A percentile compares a stretch with the other conserved stretches of the same genome.
phyloP scores from a whole-genome alignment of 164 flowering plant genomes.

The grape (Vitis vinifera) region DNA sequence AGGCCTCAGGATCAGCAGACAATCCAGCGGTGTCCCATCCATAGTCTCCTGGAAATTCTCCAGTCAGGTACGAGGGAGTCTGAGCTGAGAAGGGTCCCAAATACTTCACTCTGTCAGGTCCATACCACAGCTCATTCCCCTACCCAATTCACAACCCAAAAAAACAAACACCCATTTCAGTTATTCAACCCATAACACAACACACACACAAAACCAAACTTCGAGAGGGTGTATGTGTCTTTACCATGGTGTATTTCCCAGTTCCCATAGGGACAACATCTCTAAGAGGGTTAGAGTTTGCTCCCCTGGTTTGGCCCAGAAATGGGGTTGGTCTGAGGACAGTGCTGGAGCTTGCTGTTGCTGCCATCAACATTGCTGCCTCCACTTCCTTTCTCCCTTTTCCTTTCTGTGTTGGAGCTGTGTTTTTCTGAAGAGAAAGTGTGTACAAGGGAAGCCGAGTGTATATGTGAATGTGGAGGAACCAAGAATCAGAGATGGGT shows the following conservation, averaged over 20 bases:
- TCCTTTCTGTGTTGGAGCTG: background rate
- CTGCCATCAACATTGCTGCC: constrained; percentile 57
- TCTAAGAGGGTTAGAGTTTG: constrained; percentile 60
- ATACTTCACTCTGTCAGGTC: constrained; percentile 92
- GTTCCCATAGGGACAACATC: constrained; percentile 66
- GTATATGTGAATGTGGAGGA: constrained; percentile 1
- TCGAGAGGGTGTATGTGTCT: constrained; percentile 2
- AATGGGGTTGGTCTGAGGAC: constrained; percentile 66
- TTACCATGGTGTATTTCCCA: constrained; percentile 76
- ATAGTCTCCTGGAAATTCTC: constrained; percentile 95
- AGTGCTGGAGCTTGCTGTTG: constrained; percentile 58
- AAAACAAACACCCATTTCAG: background rate
- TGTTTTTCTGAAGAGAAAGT: constrained; percentile 3
- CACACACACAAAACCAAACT: background rate
- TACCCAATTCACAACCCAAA: constrained; percentile 11
- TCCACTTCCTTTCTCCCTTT: constrained; percentile 5
- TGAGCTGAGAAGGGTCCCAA: constrained; percentile 97
- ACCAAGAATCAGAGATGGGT: constrained; percentile 26
- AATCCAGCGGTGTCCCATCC: constrained; percentile 98
- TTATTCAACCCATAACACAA: background rate
- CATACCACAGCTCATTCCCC: constrained; percentile 88
- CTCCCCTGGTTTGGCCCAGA: constrained; percentile 57
- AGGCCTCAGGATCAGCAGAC: constrained; percentile 96
- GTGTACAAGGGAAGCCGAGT: constrained; percentile 5
- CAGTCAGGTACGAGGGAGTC: constrained; percentile 87